These are phyloP conservation scores for Fraxinus latifolia DNA, from an alignment of 305 asterid species.

Conservation along the genomic window DNA sequence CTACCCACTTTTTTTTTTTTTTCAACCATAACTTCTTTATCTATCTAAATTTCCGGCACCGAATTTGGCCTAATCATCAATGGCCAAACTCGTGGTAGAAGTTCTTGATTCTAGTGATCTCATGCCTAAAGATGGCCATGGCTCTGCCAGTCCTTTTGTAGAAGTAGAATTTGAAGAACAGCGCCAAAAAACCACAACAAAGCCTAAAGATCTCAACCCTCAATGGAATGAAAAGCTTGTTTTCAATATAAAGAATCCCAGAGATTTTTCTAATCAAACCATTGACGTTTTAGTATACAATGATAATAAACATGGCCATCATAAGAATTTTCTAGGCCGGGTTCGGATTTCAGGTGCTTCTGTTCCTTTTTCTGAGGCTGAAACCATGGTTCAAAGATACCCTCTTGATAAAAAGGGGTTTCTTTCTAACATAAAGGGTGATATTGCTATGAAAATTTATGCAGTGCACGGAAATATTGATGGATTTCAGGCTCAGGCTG, in stretches of 20 bases:
- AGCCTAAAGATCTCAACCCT: constrained; percentile 74
- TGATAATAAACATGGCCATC: constrained; percentile 51
- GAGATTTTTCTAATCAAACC: constrained; percentile 36
- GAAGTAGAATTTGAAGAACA: constrained; percentile 70
- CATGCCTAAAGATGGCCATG: constrained; percentile 90
- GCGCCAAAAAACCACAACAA: constrained; percentile 56
- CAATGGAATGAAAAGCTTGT: constrained; percentile 71
- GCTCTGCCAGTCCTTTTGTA: constrained; percentile 76
- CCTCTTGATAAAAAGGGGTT: constrained; percentile 90
- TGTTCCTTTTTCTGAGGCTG: constrained; percentile 59
- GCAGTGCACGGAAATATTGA: constrained; percentile 29
- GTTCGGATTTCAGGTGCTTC: constrained; percentile 66
- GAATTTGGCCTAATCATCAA: constrained; percentile 11
- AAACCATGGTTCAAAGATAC: constrained; percentile 60
- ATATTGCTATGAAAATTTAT: constrained; percentile 60
- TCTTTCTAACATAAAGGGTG: constrained; percentile 78
- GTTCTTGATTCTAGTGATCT: constrained; percentile 80
- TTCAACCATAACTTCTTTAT: constrained; percentile 19
- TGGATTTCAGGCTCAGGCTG: constrained; percentile 1
- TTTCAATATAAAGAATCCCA: constrained; percentile 52
- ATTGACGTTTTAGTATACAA: constrained; percentile 64
- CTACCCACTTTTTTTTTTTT: constrained; percentile 11
- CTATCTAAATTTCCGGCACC: constrained; percentile 22
- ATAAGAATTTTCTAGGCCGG: constrained; percentile 65
- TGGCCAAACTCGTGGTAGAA: constrained; percentile 76